Evolutionary conservation across 164 flowering plant species (phyloP), one percentile per base, ranked within the genome.

Genomic region (Liriodendron chinense): DNA sequence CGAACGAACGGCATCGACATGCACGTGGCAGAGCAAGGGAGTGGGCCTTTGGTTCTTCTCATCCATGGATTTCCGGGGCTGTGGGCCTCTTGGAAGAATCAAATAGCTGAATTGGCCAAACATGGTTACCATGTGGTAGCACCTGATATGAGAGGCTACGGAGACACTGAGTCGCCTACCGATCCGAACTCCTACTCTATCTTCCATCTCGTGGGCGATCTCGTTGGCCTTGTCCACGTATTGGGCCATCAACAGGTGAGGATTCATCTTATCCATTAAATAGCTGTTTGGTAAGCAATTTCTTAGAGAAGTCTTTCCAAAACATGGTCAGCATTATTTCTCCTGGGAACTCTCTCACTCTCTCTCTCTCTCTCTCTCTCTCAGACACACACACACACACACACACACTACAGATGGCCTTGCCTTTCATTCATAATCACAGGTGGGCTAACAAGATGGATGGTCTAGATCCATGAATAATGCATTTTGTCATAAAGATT

Each of bases 131-230:
- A 81, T 12, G 87, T 85, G 3, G 82, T 86, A 16, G 91, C 87
- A 23, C 88, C 88, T 7, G 88, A 85, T 69, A 79, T 86, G 50
- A 80, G 88, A 18, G 86, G 86, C 50, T 84, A 61, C 34, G 86
- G 89, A 1, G 87, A 89, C 76, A 83, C 92, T 18, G 91, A 90
- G 62, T 86, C 85, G 2, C 89, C 92, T 0, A 24, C 78, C 1
- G 72, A 77, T 0, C 75, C 75, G 5, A 23, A 74, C 20, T 68
- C 65, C 71, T 91, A 90, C 87, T 89, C 94, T n/a, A 12, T 34
- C 47, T 70, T 84, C 63, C 86, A 89, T 65, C 73, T 90, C 2
- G 90, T 89, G 12, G 98, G 94, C 7, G 98, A 91, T 64, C 75
- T 92, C 20, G 74, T 91, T 10, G 93, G 81, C 7, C 86, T 94